Percentiles rank a stretch among this genome's conserved stretches.
Evolutionary conservation across 1,284 basidiomycete species (phyloP).

Genomic region (Porodaedalea pini): DNA sequence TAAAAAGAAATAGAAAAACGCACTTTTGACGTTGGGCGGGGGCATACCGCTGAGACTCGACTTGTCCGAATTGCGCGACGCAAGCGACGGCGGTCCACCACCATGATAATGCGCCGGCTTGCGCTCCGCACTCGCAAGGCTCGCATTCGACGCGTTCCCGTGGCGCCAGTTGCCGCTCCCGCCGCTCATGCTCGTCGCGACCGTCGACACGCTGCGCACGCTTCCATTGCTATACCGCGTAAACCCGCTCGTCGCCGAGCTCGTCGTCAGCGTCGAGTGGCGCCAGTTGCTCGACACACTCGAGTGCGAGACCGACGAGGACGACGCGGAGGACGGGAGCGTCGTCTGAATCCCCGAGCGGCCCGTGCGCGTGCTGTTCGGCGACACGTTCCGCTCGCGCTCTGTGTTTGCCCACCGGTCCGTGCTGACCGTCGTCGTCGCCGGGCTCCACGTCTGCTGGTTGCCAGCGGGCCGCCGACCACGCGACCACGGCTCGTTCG

Average conservation of each 20-base stretch:
- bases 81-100: conserved; percentile 26
- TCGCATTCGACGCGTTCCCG: conserved; percentile 28
- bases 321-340: conserved; percentile 15
- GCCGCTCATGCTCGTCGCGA: conserved; percentile 72
- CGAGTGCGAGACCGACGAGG: conserved; percentile 53
- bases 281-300: conserved; percentile 69
- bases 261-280: conserved; percentile 63
- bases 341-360: conserved; percentile 24
- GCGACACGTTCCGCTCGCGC: conserved; percentile 47
- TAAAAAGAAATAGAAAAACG: conserved; percentile 32
- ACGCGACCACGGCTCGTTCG: conserved; percentile 29
- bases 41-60: conserved; percentile 34
- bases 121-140: conserved; percentile 27
- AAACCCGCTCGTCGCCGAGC: conserved; percentile 65
- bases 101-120: conserved; percentile 4
- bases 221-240: conserved; percentile 77
- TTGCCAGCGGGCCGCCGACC: conserved; percentile 28
- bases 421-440: conserved; percentile 18
- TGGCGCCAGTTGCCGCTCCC: conserved; percentile 45
- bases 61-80: conserved; percentile 29
- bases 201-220: conserved; percentile 66
- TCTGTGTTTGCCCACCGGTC: not conserved
- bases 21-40: conserved; percentile 72
- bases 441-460: conserved; percentile 22
- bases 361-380: conserved; percentile 47